phyloP scores from a whole-genome alignment of 768 basidiomycete species.

The Daedaleopsis sinensis region DNA sequence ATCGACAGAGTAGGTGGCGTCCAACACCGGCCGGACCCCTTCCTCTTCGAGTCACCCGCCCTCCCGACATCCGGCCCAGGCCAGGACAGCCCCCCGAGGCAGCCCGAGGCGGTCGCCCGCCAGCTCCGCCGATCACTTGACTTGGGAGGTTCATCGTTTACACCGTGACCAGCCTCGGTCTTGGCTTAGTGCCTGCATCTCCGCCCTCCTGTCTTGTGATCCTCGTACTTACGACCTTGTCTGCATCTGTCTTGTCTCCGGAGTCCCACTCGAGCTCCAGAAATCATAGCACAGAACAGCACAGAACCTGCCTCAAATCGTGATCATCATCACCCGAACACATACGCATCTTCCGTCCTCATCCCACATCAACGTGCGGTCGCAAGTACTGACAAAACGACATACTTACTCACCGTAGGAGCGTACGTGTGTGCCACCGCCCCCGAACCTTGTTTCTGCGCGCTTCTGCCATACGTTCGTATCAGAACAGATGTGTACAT shows the following conservation, averaged over 20 bases:
- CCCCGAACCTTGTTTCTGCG: constrained; percentile 3
- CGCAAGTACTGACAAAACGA: not conserved
- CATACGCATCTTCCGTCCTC: not conserved
- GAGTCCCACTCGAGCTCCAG: too few relatives aligned
- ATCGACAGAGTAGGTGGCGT: constrained; percentile 8
- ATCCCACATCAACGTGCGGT: not conserved
- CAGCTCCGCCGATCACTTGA: constrained; percentile 1
- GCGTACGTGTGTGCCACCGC: not conserved
- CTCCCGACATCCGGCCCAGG: not conserved
- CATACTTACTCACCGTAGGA: not conserved
- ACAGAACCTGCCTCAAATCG: too few relatives aligned
- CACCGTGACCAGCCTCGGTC: not conserved
- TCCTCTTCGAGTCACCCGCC: constrained; percentile 9
- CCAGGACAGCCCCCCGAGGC: too few relatives aligned
- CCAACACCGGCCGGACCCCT: constrained; percentile 6
- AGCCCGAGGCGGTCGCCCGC: not conserved
- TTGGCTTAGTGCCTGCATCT: not conserved
- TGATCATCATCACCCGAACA: not conserved
- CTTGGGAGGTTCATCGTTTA: not conserved
- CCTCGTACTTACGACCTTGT: not conserved
- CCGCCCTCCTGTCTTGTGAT: not conserved
- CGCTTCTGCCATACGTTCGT: not conserved
- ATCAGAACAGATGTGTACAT: not conserved
- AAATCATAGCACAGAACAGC: not conserved
- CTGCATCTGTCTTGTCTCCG: not conserved